Percentiles rank a stretch among this genome's conserved stretches.
phyloP scores from a whole-genome alignment of 148 eudicot species.

The Simmondsia chinensis region DNA sequence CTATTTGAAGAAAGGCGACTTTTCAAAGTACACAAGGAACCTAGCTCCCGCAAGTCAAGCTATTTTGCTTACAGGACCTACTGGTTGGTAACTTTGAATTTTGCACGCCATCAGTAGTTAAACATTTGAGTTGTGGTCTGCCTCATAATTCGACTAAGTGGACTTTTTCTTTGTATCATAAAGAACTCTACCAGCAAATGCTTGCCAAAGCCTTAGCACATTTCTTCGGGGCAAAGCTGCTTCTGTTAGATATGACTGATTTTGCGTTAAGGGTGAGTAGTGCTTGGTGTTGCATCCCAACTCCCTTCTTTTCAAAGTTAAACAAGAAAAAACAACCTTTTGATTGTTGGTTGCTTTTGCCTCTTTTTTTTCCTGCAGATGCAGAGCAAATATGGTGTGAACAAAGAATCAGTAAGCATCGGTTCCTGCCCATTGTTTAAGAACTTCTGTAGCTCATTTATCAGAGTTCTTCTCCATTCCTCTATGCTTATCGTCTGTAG shows the following conservation, averaged over 20 bases:
- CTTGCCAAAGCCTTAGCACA: conserved; percentile 93
- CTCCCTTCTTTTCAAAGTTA: not conserved
- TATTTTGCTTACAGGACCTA: conserved; percentile 84
- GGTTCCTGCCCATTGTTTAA: too few relatives aligned
- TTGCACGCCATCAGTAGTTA: too few relatives aligned
- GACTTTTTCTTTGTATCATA: conserved; percentile 6
- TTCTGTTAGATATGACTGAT: conserved; percentile 72
- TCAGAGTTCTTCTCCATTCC: too few relatives aligned
- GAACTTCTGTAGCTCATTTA: too few relatives aligned
- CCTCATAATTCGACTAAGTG: not conserved
- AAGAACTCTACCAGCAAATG: conserved; percentile 94
- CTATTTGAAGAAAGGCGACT: conserved; percentile 63
- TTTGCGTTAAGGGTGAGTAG: conserved; percentile 64
- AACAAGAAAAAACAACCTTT: not conserved
- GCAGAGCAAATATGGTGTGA: conserved; percentile 71
- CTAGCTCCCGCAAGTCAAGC: conserved; percentile 88
- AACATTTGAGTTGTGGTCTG: too few relatives aligned
- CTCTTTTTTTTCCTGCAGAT: conserved; percentile 51
- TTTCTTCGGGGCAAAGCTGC: conserved; percentile 75
- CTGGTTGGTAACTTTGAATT: conserved; percentile 50
- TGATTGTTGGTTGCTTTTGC: not conserved
- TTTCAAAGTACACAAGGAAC: conserved; percentile 78
- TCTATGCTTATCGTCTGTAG: too few relatives aligned
- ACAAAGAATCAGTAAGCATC: conserved; percentile 65
- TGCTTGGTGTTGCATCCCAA: too few relatives aligned